phyloP scores from a whole-genome alignment of 306 rosid genomes.

The Cotoneaster glaucophyllus region DNA sequence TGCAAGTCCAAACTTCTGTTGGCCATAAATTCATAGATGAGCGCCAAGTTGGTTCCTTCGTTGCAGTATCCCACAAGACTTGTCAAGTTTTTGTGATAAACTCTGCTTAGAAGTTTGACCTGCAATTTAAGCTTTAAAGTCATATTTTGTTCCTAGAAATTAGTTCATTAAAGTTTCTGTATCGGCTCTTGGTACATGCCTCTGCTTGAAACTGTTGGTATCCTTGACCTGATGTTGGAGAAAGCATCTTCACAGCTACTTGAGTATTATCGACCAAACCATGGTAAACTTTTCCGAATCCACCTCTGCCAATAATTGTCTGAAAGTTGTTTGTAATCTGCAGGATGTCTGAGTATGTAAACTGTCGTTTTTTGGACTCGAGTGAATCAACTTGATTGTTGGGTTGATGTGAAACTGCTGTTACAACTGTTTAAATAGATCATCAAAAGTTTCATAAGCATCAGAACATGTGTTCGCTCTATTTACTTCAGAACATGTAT shows the following conservation, averaged over 20 bases:
- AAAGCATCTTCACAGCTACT: constrained; percentile 60
- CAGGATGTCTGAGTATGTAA: constrained; percentile 41
- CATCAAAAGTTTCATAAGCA: background rate
- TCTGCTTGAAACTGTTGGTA: constrained; percentile 48
- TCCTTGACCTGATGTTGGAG: constrained; percentile 32
- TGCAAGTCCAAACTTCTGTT: constrained; percentile 14
- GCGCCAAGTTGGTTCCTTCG: constrained; percentile 4
- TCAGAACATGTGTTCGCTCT: background rate
- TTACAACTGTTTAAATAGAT: background rate
- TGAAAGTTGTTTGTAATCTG: constrained; percentile 21
- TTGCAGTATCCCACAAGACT: constrained; percentile 24
- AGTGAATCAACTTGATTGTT: constrained; percentile 10
- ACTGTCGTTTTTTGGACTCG: constrained; percentile 32
- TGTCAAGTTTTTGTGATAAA: constrained; percentile 35
- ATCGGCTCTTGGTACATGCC: constrained; percentile 14
- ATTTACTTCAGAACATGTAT: background rate
- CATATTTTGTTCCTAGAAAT: background rate
- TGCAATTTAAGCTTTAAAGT: background rate
- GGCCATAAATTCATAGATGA: constrained; percentile 30
- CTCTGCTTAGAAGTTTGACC: constrained; percentile 21
- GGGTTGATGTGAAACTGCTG: background rate
- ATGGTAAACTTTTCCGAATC: constrained; percentile 42
- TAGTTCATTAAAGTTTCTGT: background rate
- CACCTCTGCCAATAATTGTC: constrained; percentile 40
- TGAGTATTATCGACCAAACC: constrained; percentile 30